These are phyloP conservation scores for Tetratostichococcus sp. DNA, from an alignment of 139 green algal species.

Conservation along the genomic window DNA sequence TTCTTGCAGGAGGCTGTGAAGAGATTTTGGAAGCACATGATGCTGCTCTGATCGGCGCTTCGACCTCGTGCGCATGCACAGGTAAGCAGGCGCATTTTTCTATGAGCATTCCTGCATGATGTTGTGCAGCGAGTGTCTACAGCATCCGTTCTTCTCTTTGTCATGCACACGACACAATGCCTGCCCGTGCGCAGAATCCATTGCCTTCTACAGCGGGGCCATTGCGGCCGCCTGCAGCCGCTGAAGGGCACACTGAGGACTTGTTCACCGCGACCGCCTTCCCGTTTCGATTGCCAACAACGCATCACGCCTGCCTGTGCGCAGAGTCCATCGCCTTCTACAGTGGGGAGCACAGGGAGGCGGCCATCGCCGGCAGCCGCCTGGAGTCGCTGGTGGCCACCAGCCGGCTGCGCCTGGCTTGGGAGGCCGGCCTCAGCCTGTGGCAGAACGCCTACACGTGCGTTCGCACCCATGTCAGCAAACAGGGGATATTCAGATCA, in stretches of 20 bases:
- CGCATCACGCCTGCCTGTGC: not conserved
- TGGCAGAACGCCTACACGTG: slow-evolving; percentile 58
- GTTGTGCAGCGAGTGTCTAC: no score
- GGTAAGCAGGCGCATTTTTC: no score
- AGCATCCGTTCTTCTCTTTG: no score
- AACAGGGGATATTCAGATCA: no score
- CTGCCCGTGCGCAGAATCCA: slow-evolving; percentile 59
- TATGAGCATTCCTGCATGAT: no score
- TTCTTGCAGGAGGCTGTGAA: not conserved
- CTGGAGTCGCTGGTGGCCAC: slow-evolving; percentile 28
- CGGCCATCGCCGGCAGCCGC: slow-evolving; percentile 3
- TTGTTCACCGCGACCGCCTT: no score
- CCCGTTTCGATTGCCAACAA: no score
- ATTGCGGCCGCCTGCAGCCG: slow-evolving; percentile 8
- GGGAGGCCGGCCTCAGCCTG: slow-evolving; percentile 50
- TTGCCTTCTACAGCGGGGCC: slow-evolving; percentile 85
- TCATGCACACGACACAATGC: no score
- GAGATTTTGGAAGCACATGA: no score
- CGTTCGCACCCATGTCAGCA: no score
- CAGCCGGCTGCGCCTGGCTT: slow-evolving; percentile 22
- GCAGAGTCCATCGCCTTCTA: slow-evolving; percentile 94
- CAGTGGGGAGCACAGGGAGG: slow-evolving; percentile 57
- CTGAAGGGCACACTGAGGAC: slow-evolving; percentile 29
- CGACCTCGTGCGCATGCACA: no score
- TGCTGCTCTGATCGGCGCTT: no score